Conservation (phyloP, 2,329 filamentous ascomycete genomes). For the Coniochaeta ligniaria region DNA sequence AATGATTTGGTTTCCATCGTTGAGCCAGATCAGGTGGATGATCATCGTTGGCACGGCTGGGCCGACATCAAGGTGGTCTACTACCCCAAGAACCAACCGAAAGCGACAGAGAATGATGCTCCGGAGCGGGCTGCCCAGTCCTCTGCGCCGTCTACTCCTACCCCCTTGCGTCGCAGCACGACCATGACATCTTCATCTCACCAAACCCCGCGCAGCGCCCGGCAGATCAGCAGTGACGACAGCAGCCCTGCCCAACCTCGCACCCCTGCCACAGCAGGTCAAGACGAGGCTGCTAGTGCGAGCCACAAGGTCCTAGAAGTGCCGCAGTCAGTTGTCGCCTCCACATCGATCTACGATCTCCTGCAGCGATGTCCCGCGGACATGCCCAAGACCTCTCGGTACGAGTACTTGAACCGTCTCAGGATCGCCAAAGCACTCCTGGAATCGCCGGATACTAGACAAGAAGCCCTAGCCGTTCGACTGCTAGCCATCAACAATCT, state of each 20-base stretch:
- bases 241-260: slow-evolving; percentile 30
- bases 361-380: slow-evolving; percentile 50
- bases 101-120: slow-evolving; percentile 10
- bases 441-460: slow-evolving; percentile 57
- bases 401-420: slow-evolving; percentile 78
- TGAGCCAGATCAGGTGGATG: slow-evolving; percentile 41
- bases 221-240: slow-evolving; percentile 17
- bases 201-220: slow-evolving; percentile 31
- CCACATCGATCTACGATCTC: slow-evolving; percentile 48
- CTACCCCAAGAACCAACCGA: slow-evolving; percentile 46
- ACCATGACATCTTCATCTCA: slow-evolving; percentile 36
- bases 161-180: slow-evolving; percentile 63
- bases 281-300: slow-evolving; percentile 31
- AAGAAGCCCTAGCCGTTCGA: slow-evolving; percentile 71
- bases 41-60: slow-evolving; percentile 65
- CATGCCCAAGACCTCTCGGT: slow-evolving; percentile 66
- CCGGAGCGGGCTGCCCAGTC: slow-evolving; percentile 16
- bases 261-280: slow-evolving; percentile 26
- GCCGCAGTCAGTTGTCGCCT: slow-evolving; percentile 45
- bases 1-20: slow-evolving; percentile 76
- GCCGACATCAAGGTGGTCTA: slow-evolving; percentile 75
- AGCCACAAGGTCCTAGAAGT: slow-evolving; percentile 59
- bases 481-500: slow-evolving; percentile 85
- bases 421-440: slow-evolving; percentile 77
- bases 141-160: slow-evolving; percentile 62